Conservation (phyloP, 129 eudicot genomes). For the Tanacetum coccineum region DNA sequence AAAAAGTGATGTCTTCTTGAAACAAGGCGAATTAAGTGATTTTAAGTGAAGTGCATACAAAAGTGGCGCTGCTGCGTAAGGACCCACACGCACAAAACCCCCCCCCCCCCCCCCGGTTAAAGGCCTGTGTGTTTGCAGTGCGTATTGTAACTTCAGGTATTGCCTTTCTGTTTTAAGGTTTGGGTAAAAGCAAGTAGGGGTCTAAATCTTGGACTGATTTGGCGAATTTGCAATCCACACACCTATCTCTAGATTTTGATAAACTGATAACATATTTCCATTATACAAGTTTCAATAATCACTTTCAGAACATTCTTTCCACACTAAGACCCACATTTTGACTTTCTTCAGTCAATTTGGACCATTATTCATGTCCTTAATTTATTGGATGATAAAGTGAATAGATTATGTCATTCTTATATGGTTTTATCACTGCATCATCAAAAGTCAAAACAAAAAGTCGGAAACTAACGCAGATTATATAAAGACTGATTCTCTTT, state of each 20-base stretch:
- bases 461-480: not conserved
- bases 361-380: conserved; percentile 6
- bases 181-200: not conserved
- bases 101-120: too few relatives aligned
- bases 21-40: too few relatives aligned
- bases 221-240: too few relatives aligned
- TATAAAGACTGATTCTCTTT: not conserved
- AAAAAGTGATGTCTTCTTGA: too few relatives aligned
- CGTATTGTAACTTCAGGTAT: too few relatives aligned
- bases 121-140: not conserved
- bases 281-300: not conserved
- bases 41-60: not conserved
- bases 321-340: too few relatives aligned
- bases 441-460: conserved; percentile 1
- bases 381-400: conserved; percentile 1
- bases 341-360: not conserved
- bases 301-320: not conserved
- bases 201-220: too few relatives aligned
- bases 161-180: too few relatives aligned
- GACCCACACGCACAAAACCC: too few relatives aligned
- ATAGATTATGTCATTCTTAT: not conserved
- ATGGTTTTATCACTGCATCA: not conserved
- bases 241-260: too few relatives aligned
- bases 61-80: not conserved
- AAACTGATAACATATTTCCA: not conserved